Evolutionary conservation across 768 basidiomycete genomes (phyloP), one percentile per base, ranked within the genome.

Genomic region (Amanita thiersii): DNA sequence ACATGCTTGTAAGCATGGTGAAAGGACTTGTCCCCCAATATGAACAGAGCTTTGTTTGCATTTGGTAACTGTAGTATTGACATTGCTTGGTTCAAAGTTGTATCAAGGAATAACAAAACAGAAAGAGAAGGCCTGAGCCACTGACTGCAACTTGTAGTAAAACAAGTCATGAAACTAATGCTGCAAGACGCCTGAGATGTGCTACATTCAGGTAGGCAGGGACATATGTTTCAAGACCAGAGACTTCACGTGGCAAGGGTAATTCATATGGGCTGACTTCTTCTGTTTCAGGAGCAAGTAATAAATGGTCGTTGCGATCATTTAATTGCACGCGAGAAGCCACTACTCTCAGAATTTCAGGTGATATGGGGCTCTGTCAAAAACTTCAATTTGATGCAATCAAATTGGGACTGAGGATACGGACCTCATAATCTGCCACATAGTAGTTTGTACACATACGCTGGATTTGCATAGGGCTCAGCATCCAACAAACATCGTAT

Each of bases 401-500:
- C 14, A 40, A 32, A 14, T 23, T 8, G 37, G 12, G 15, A 41
- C 7, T 42, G 6, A 28, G 25, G 2, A 40, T 19, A 49, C 70
- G 30, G 52, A 90, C 91, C 78, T 99, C 96, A 60, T 98, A 99
- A 65, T 98, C 96, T 34, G 94, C 96, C 47, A 94, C 93, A 56
- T 96, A 97, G 66, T 98, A 97, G 61, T 94, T 94, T 45, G 88
- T 90, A 62, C 96, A 97, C 81, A 99, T 92, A 59, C 96, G 85
- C 67, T 98, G 96, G 50, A 99, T 98, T 62, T 99, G 96, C 64
- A 93, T 93, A 1, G 96, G 96, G 49, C 91, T 97, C 33, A 99
- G 72, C 86, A 98, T 98, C 94, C 96, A 98, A 70, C 94, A 98
- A 47, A 99, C 94, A 56, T 93, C 90, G 59, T 96, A 98, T 53